A percentile compares a stretch with the other conserved stretches of the same genome.
phyloP scores from a whole-genome alignment of 257 asterid genomes.

The Cordia subcordata region DNA sequence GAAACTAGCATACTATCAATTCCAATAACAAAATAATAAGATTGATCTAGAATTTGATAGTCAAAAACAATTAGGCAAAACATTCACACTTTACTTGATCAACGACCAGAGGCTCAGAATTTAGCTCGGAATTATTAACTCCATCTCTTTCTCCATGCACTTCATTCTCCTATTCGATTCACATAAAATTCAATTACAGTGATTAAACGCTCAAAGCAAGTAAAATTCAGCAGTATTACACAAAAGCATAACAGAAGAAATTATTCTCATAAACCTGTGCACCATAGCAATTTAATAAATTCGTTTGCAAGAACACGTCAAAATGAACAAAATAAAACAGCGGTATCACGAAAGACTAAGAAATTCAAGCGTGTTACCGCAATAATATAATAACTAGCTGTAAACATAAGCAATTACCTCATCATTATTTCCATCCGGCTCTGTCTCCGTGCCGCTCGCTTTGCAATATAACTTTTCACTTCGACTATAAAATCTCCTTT shows the following conservation, averaged over 20 bases:
- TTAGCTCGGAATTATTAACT: constrained; percentile 21
- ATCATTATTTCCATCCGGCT: constrained; percentile 52
- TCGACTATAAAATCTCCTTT: constrained; percentile 28
- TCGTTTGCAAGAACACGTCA: not conserved
- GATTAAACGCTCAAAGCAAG: not conserved
- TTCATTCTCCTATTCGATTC: constrained; percentile 45
- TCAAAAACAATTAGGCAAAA: constrained; percentile 17
- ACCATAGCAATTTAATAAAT: not conserved
- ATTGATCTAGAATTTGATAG: not conserved
- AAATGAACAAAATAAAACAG: not conserved
- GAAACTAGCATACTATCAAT: constrained; percentile 11
- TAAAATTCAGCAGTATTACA: too few relatives aligned
- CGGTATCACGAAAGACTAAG: not conserved
- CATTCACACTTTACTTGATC: constrained; percentile 21
- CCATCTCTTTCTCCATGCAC: constrained; percentile 35
- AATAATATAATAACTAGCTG: not conserved
- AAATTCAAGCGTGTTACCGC: not conserved
- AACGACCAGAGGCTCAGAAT: constrained; percentile 14
- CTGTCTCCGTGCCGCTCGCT: constrained; percentile 46
- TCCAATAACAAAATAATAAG: constrained; percentile 11
- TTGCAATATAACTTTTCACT: constrained; percentile 41
- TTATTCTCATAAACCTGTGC: not conserved
- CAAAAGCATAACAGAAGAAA: constrained; percentile 6
- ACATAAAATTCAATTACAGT: constrained; percentile 8
- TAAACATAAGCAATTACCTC: too few relatives aligned